Base-by-base conservation (phyloP, 148 eudicot genomes). In the Mesembryanthemum crystallinum region DNA sequence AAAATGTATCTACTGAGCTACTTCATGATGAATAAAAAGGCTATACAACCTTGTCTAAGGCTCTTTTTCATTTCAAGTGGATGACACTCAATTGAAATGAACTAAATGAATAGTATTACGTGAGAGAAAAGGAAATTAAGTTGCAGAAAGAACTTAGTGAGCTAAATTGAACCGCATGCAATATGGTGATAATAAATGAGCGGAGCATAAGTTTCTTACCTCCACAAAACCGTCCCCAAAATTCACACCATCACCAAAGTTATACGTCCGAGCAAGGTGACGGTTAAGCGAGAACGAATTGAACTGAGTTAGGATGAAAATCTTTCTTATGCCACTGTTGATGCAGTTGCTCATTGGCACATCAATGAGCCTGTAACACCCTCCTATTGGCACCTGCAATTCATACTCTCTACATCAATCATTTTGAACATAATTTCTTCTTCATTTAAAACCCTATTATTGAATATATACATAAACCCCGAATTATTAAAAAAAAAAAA, bases 291-390 rank as follows among this genome's bases (percentile, higher is more conserved):
- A 89, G 73, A 90, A 91, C n/a, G 96, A 94, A 83, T 94, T 94
- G 84, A 86, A 94, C 64, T 94, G 98, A 4, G 98, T 95, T n/a
- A 95, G 89, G 78, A 95, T 87, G 80, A 92, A 88, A 49, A 92
- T 90, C 89, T 95, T 95, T 70, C 90, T 83, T 57, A 95, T 89
- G 63, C 92, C 91, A 72, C 98, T 94, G 78, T 94, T 94, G 77
- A 94, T 90, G 83, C 97, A 94, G 75, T 92, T 95, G 77, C 98
- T 95, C 98, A 95, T 92, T 18, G 98, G 98, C 54, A 95, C 92
- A 79, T 95, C 97, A 75, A 95, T 89, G 24, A 95, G 90, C 83
- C 97, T 87, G 73, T 92, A 95, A 78, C 98, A 95, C 54, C 98
- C 98, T 72, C 97, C 97, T 54, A 95, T 86, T 4, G 98, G 98